A percentile compares a stretch with the other conserved stretches of the same genome.
Evolutionary conservation across 2,329 filamentous ascomycete genomes (phyloP).

Genomic region (Botrytis deweyae): DNA sequence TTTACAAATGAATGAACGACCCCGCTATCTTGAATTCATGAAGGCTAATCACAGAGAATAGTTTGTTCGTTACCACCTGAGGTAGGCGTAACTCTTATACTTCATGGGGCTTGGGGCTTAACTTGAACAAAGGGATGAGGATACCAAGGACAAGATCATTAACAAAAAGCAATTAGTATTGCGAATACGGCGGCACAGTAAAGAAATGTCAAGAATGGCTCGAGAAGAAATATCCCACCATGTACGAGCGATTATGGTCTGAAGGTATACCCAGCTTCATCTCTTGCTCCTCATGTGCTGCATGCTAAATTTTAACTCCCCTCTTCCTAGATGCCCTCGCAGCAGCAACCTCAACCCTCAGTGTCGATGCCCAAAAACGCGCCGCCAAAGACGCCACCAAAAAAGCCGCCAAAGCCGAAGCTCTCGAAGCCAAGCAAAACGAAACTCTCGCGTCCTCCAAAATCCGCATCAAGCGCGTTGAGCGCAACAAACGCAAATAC

Average conservation of each 20-base stretch:
- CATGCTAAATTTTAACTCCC: not conserved
- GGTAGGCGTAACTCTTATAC: conserved; percentile 44
- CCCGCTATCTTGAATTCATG: not conserved
- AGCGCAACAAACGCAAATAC: conserved; percentile 96
- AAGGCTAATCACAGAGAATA: conserved; percentile 36
- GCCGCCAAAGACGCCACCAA: conserved; percentile 95
- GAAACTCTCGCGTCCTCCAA: conserved; percentile 77
- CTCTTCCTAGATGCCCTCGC: conserved; percentile 71
- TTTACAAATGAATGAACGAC: not conserved
- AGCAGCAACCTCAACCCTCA: conserved; percentile 81
- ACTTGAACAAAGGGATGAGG: too few relatives aligned
- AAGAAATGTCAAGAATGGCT: conserved; percentile 99
- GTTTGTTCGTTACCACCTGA: conserved; percentile 66
- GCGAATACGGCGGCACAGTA: conserved; percentile 93
- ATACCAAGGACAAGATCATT: not conserved
- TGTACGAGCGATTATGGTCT: conserved; percentile 83
- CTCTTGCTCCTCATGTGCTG: not conserved
- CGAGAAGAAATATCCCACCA: conserved; percentile 65
- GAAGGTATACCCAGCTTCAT: conserved; percentile 57
- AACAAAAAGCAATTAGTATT: conserved; percentile 66
- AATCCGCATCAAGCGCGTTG: conserved; percentile 91
- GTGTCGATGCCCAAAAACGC: conserved; percentile 87
- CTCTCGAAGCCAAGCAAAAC: conserved; percentile 77
- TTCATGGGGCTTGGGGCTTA: not conserved
- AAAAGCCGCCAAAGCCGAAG: conserved; percentile 92